Percentiles rank a stretch among this genome's conserved stretches.
Conservation (phyloP, 345 rosid genomes). For the Boechera stricta region DNA sequence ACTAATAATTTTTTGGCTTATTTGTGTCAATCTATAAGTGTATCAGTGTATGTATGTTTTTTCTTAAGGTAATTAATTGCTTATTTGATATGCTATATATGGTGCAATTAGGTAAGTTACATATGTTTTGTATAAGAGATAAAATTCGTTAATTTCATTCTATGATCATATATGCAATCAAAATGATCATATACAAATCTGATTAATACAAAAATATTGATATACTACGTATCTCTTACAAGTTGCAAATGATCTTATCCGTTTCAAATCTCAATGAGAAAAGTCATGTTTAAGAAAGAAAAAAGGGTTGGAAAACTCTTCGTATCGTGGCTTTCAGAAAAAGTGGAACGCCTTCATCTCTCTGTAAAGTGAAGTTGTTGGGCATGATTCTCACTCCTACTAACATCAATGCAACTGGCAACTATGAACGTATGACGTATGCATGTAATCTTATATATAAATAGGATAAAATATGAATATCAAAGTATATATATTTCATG, state of each 20-base stretch:
- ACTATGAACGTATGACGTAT: background rate
- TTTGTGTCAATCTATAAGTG: no score
- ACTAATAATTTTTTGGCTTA: no score
- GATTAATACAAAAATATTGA: no score
- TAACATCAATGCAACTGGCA: conserved; percentile 2
- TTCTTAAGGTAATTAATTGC: no score
- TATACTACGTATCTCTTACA: no score
- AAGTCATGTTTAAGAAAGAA: background rate
- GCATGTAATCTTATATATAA: conserved; percentile 24
- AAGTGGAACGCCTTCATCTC: conserved; percentile 5
- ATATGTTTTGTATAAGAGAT: no score
- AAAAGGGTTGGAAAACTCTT: background rate
- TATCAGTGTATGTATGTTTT: no score
- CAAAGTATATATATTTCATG: background rate
- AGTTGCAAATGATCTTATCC: background rate
- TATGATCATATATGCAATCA: no score
- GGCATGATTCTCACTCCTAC: conserved; percentile 33
- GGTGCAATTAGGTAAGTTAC: no score
- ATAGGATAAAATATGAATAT: background rate
- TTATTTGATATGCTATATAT: no score
- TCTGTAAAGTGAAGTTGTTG: conserved; percentile 33
- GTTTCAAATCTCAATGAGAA: background rate
- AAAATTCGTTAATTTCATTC: no score
- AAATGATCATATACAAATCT: no score
- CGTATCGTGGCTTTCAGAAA: conserved; percentile 17